phyloP scores from a whole-genome alignment of 306 rosid species.

The Pyrus communis region DNA sequence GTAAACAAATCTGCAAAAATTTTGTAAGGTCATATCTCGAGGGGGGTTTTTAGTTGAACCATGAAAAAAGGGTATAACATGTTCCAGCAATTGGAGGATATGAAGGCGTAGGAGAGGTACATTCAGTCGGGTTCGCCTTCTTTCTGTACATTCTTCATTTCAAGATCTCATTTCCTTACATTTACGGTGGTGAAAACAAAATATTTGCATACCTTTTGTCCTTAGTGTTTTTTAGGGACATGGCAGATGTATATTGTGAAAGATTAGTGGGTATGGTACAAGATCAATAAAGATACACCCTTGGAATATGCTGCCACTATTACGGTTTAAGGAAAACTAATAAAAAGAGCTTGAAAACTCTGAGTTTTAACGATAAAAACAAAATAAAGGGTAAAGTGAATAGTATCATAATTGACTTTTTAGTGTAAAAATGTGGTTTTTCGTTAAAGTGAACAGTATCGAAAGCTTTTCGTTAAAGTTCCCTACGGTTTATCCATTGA shows the following conservation, averaged over 20 bases:
- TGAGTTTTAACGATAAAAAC: too few species aligned
- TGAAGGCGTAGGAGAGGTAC: slow-evolving; percentile 89
- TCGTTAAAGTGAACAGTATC: too few species aligned
- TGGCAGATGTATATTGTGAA: slow-evolving; percentile 91
- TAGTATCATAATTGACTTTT: too few species aligned
- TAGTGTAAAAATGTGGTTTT: too few species aligned
- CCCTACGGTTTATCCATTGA: slow-evolving; percentile 71
- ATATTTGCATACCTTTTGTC: not conserved
- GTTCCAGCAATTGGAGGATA: slow-evolving; percentile 93
- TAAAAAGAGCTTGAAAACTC: too few species aligned
- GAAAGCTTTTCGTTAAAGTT: too few species aligned
- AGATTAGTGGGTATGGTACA: slow-evolving; percentile 72
- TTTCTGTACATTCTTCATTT: slow-evolving; percentile 32
- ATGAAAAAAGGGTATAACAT: slow-evolving; percentile 60
- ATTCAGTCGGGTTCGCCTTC: slow-evolving; percentile 75
- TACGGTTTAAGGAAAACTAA: slow-evolving; percentile 37
- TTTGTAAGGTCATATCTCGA: too few species aligned
- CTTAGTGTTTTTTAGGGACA: slow-evolving; percentile 35
- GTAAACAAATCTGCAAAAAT: not conserved
- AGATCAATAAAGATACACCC: slow-evolving; percentile 59
- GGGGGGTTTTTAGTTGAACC: not conserved
- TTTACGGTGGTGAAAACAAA: not conserved
- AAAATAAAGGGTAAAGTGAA: too few species aligned
- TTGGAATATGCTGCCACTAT: slow-evolving; percentile 82
- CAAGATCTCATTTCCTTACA: not conserved